A percentile compares a stretch with the other conserved stretches of the same genome.
These are phyloP conservation scores for Alnus glutinosa DNA, from an alignment of 306 rosid genomes.

Conservation along the genomic window DNA sequence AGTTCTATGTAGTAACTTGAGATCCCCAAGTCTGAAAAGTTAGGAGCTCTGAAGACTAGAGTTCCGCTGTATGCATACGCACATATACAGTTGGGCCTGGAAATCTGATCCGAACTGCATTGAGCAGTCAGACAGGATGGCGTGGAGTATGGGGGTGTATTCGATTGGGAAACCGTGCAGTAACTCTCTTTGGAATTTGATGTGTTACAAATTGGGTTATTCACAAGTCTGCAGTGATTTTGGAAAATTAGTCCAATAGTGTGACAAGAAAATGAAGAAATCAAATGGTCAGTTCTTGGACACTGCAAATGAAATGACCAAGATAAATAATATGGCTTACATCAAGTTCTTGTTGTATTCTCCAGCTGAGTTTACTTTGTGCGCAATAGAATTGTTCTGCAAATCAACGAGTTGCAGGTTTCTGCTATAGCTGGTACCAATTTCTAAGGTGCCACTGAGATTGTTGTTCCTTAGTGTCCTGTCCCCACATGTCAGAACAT, in stretches of 20 bases:
- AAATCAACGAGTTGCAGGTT: slow-evolving; percentile 29
- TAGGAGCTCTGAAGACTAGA: slow-evolving; percentile 55
- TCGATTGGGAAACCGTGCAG: slow-evolving; percentile 37
- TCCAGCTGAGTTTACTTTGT: neutral
- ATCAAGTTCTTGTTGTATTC: slow-evolving; percentile 16
- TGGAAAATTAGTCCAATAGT: neutral
- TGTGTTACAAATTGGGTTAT: slow-evolving; percentile 49
- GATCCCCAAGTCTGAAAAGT: slow-evolving; percentile 51
- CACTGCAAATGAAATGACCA: neutral
- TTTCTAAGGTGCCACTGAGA: slow-evolving; percentile 29
- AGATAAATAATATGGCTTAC: slow-evolving; percentile 16
- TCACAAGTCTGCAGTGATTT: slow-evolving; percentile 46
- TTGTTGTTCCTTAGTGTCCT: slow-evolving; percentile 37
- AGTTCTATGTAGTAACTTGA: slow-evolving; percentile 27
- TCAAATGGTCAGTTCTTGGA: neutral
- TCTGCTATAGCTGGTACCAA: slow-evolving; percentile 6
- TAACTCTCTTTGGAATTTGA: slow-evolving; percentile 19
- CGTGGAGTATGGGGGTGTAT: slow-evolving; percentile 25
- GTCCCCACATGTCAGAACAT: neutral
- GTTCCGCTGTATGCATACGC: slow-evolving; percentile 64
- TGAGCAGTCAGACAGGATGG: slow-evolving; percentile 32
- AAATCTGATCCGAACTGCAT: slow-evolving; percentile 40
- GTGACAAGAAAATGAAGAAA: neutral
- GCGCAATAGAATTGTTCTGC: slow-evolving; percentile 8
- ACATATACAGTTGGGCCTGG: slow-evolving; percentile 74